Evolutionary conservation across 495 filamentous ascomycete genomes (phyloP).

Genomic region (Neurospora sp.): DNA sequence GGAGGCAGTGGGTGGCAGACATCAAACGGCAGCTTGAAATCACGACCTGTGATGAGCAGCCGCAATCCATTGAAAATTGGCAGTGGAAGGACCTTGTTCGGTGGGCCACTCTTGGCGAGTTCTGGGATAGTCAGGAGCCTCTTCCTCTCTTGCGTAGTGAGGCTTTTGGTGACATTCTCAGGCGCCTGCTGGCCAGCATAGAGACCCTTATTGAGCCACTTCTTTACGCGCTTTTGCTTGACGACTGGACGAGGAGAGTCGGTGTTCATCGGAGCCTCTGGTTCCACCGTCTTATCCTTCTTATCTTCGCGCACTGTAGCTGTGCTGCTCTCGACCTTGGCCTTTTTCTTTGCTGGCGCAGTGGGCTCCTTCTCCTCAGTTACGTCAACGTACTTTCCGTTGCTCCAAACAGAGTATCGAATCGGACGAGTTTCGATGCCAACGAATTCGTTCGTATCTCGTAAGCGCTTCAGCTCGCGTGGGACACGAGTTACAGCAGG

Average conservation of each 20-base stretch:
- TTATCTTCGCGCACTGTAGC: background rate
- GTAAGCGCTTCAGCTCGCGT: conserved; percentile 39
- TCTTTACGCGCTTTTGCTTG: conserved; percentile 47
- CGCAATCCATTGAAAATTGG: conserved; percentile 37
- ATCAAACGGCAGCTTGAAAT: conserved; percentile 85
- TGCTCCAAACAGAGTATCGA: conserved; percentile 41
- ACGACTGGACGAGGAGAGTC: conserved; percentile 24
- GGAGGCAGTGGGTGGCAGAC: conserved; percentile 76
- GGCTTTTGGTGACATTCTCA: conserved; percentile 47
- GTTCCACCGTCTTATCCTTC: conserved; percentile 24
- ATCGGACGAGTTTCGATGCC: conserved; percentile 42
- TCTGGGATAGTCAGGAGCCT: conserved; percentile 47
- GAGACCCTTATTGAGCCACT: conserved; percentile 73
- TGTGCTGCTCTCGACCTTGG: conserved; percentile 23
- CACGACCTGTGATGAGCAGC: conserved; percentile 53
- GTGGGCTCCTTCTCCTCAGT: conserved; percentile 9
- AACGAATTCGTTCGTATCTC: conserved; percentile 45
- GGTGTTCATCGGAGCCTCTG: conserved; percentile 31
- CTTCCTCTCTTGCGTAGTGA: conserved; percentile 48
- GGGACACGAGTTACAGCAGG: conserved; percentile 27
- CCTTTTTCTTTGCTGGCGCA: conserved; percentile 31
- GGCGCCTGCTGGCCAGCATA: conserved; percentile 72
- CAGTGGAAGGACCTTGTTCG: conserved; percentile 33
- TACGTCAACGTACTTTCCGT: conserved; percentile 39
- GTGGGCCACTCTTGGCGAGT: conserved; percentile 25